Percentiles rank a stretch among this genome's conserved stretches.
Evolutionary conservation across 768 basidiomycete species (phyloP).

Genomic region (Chalciporus piperatus): DNA sequence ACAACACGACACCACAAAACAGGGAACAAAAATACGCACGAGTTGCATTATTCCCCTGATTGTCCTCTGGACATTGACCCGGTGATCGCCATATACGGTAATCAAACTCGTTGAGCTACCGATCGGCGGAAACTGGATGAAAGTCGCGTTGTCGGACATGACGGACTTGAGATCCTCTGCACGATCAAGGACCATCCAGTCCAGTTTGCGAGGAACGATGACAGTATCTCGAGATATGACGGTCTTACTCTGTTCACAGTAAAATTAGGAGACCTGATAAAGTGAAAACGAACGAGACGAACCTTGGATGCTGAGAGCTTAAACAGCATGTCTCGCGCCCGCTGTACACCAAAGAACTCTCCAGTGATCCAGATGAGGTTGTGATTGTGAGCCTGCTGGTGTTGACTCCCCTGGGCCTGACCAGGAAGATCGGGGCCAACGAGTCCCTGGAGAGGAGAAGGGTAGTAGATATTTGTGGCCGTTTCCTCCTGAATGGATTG

Average conservation of each 20-base stretch:
- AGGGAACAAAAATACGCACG: conserved; percentile 47
- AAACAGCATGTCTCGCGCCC: conserved; percentile 93
- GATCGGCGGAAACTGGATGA: conserved; percentile 88
- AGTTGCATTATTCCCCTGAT: conserved; percentile 93
- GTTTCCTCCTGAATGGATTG: conserved; percentile 97
- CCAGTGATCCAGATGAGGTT: conserved; percentile 96
- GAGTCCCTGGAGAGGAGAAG: conserved; percentile 85
- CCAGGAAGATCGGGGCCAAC: conserved; percentile 61
- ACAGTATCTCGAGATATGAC: conserved; percentile 92
- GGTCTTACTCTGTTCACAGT: conserved; percentile 64
- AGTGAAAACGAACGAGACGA: neutral
- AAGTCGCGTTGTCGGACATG: conserved; percentile 97
- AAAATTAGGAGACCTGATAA: neutral
- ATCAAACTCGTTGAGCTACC: conserved; percentile 92
- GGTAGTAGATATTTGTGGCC: conserved; percentile 94
- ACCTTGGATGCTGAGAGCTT: conserved; percentile 88
- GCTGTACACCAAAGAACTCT: conserved; percentile 93
- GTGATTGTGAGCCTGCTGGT: conserved; percentile 48
- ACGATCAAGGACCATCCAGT: conserved; percentile 99
- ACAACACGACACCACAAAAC: conserved; percentile 18
- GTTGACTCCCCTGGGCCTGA: conserved; percentile 19
- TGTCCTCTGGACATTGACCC: conserved; percentile 92
- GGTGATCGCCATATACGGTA: conserved; percentile 89
- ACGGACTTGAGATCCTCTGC: conserved; percentile 86
- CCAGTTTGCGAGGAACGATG: conserved; percentile 92